A percentile compares a stretch with the other conserved stretches of the same genome.
Evolutionary conservation across 2,329 filamentous ascomycete genomes (phyloP).

Genomic region (Neofusicoccum sp.): DNA sequence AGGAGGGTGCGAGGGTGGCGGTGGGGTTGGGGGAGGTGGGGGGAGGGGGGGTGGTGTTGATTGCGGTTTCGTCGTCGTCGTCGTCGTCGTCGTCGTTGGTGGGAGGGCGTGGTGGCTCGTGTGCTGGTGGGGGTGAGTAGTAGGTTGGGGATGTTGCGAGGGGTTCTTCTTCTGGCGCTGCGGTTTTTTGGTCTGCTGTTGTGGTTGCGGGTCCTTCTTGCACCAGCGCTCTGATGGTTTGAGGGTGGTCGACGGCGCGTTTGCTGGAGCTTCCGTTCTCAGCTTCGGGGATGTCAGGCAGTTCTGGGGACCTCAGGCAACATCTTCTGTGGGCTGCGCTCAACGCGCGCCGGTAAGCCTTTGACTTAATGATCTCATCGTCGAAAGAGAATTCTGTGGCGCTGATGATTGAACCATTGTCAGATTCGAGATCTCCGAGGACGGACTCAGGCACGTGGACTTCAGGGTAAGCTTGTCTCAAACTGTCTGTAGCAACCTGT

Average conservation of each 20-base stretch:
- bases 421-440: background rate
- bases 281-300: background rate
- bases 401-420: conserved; percentile 12
- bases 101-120: background rate
- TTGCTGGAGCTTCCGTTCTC: background rate
- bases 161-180: background rate
- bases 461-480: conserved; percentile 12
- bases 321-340: background rate
- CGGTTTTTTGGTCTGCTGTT: background rate
- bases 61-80: too few relatives aligned
- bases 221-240: too few relatives aligned
- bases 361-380: conserved; percentile 18
- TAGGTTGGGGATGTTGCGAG: background rate
- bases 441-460: conserved; percentile 5
- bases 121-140: background rate
- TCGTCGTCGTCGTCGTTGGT: background rate
- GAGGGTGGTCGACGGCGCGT: too few relatives aligned
- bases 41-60: background rate
- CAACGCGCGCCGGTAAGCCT: conserved; percentile 17
- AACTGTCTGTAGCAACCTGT: background rate
- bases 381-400: conserved; percentile 19
- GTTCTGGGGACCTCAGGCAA: background rate
- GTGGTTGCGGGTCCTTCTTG: background rate
- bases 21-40: background rate
- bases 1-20: background rate